Evolutionary conservation across 441 rosid species (phyloP).

Genomic region (Theobroma grandiflorum): DNA sequence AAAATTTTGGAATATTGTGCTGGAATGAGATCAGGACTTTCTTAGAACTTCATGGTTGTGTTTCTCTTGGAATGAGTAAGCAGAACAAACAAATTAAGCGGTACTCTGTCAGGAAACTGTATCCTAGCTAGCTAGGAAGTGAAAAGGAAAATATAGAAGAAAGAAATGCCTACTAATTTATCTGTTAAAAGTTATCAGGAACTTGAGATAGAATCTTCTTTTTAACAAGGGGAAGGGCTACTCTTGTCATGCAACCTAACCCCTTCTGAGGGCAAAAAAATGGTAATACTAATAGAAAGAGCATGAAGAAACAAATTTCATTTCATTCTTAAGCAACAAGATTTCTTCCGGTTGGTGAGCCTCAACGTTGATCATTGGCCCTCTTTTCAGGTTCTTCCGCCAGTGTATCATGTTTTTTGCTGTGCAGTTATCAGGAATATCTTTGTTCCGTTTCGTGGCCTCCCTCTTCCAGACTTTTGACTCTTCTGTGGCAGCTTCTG

Average conservation of each 20-base stretch:
- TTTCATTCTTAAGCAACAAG: not conserved
- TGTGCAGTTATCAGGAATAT: conserved; percentile 53
- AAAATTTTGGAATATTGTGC: not conserved
- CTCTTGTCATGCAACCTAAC: no score
- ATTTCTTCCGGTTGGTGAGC: not conserved
- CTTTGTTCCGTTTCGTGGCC: conserved; percentile 62
- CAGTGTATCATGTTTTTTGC: conserved; percentile 54
- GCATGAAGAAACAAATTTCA: not conserved
- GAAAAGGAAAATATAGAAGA: no score
- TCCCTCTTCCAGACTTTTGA: conserved; percentile 53
- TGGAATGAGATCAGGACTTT: not conserved
- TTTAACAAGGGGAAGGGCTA: no score
- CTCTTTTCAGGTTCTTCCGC: conserved; percentile 56
- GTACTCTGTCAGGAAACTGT: not conserved
- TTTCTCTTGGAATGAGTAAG: no score
- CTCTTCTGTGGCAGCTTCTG: conserved; percentile 53
- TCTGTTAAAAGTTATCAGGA: no score
- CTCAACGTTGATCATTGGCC: not conserved
- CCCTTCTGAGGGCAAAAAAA: no score
- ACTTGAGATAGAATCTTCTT: no score
- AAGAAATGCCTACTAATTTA: no score
- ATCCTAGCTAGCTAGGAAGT: not conserved
- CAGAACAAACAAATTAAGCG: no score
- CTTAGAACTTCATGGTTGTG: not conserved
- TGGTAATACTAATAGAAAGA: not conserved